phyloP scores from a whole-genome alignment of 2,329 filamentous ascomycete species.

The Calonectria fujianensis region DNA sequence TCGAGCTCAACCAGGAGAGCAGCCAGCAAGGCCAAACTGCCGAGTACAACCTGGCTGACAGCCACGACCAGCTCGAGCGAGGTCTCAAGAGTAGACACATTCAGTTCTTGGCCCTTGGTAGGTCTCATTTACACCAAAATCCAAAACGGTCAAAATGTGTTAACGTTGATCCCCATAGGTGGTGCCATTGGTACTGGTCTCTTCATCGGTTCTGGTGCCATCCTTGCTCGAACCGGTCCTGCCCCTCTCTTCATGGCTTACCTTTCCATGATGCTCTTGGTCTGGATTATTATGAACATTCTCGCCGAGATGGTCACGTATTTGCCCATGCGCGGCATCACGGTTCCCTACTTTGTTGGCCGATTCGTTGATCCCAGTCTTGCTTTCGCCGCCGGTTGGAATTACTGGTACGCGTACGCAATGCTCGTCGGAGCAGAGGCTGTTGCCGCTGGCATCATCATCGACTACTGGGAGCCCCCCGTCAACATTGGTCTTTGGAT shows the following conservation, averaged over 20 bases:
- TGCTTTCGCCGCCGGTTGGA: slow-evolving; percentile 76
- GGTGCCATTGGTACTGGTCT: slow-evolving; percentile 79
- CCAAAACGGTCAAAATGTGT: background rate
- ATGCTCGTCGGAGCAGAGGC: slow-evolving; percentile 76
- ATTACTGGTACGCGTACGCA: slow-evolving; percentile 78
- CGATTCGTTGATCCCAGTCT: slow-evolving; percentile 74
- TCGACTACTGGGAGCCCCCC: slow-evolving; percentile 75
- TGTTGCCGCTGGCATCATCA: slow-evolving; percentile 74
- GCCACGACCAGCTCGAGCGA: slow-evolving; percentile 69
- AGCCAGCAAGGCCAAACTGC: slow-evolving; percentile 46
- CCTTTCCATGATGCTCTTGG: slow-evolving; percentile 71
- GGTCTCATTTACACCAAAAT: slow-evolving; percentile 21
- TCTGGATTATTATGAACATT: slow-evolving; percentile 73
- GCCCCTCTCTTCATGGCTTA: slow-evolving; percentile 84
- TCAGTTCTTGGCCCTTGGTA: slow-evolving; percentile 75
- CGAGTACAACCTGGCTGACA: slow-evolving; percentile 61
- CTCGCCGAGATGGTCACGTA: slow-evolving; percentile 74
- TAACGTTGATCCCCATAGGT: slow-evolving; percentile 44
- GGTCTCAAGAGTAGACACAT: slow-evolving; percentile 77
- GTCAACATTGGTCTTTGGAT: slow-evolving; percentile 76
- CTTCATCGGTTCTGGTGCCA: slow-evolving; percentile 76
- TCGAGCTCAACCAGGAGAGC: slow-evolving; percentile 54
- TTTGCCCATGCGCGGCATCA: slow-evolving; percentile 74
- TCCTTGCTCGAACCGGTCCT: slow-evolving; percentile 74
- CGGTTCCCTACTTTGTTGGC: slow-evolving; percentile 73